These are phyloP conservation scores for Apiotrichum sp. DNA, from an alignment of 1,284 basidiomycete genomes.

Conservation along the genomic window DNA sequence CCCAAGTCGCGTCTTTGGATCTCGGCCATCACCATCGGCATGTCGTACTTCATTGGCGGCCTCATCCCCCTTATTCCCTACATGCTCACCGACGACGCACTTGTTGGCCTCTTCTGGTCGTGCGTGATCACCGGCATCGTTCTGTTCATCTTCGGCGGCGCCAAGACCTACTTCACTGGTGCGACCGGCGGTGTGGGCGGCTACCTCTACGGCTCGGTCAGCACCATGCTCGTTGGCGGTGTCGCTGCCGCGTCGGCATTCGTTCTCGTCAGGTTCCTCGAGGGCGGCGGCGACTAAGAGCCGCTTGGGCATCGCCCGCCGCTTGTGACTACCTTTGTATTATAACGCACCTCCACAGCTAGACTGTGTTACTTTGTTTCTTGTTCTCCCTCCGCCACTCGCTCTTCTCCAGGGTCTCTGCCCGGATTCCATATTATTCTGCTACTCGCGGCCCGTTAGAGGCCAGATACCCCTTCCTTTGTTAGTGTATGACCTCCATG, in stretches of 20 bases:
- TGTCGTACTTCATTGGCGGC: conserved; percentile 65
- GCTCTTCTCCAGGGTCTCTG: too few species aligned
- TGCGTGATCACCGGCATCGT: conserved; percentile 68
- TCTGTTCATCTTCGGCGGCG: conserved; percentile 80
- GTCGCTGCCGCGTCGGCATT: conserved; percentile 80
- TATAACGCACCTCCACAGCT: too few species aligned
- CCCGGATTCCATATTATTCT: too few species aligned
- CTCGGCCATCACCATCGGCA: conserved; percentile 91
- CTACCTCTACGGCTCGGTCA: conserved; percentile 77
- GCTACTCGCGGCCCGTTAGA: too few species aligned
- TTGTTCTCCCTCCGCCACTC: too few species aligned
- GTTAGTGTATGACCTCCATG: not conserved
- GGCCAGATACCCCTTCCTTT: not conserved
- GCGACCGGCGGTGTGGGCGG: conserved; percentile 55
- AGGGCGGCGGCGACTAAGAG: conserved; percentile 33
- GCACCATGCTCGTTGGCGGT: conserved; percentile 84
- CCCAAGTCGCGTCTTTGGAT: conserved; percentile 64
- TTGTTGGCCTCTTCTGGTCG: conserved; percentile 43
- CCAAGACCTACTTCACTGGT: conserved; percentile 85
- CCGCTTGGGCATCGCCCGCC: too few species aligned
- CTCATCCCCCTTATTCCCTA: conserved; percentile 84
- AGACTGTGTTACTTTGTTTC: too few species aligned
- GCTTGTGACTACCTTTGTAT: too few species aligned
- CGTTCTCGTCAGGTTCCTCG: conserved; percentile 71
- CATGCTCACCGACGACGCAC: conserved; percentile 63